Conservation (phyloP, 2,329 filamentous ascomycete genomes). For the Gnomoniopsis sp. region DNA sequence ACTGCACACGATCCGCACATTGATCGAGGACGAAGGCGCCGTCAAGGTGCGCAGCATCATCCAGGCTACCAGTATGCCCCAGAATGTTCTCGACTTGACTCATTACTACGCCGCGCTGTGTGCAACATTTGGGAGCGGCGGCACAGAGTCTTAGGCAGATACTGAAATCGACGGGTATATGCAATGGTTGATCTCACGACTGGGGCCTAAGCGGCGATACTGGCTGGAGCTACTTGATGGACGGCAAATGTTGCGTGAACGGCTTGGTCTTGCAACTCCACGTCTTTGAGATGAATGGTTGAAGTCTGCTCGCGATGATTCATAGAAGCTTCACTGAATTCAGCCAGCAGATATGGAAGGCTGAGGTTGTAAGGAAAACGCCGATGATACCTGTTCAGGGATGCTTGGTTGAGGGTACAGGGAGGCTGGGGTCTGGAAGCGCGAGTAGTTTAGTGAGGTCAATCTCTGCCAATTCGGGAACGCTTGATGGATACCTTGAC, state of each 20-base stretch:
- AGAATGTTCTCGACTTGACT: slow-evolving; percentile 88
- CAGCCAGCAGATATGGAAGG: no score
- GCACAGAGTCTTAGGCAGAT: slow-evolving; percentile 70
- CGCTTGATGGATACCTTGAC: no score
- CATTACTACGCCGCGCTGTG: slow-evolving; percentile 95
- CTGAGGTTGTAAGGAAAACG: no score
- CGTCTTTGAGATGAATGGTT: background rate
- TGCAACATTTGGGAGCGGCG: slow-evolving; percentile 90
- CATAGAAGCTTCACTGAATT: no score
- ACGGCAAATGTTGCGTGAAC: background rate
- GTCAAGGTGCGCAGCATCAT: slow-evolving; percentile 97
- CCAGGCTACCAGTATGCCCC: slow-evolving; percentile 89
- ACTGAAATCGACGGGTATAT: background rate
- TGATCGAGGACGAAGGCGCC: slow-evolving; percentile 96
- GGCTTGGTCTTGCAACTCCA: background rate
- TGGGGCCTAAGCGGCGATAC: background rate
- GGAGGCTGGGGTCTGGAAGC: no score
- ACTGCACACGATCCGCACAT: slow-evolving; percentile 78
- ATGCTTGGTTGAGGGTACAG: no score
- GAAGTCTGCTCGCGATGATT: no score
- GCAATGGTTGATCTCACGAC: background rate
- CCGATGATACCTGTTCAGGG: no score
- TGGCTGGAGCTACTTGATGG: background rate
- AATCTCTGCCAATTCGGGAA: no score
- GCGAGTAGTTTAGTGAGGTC: no score